These are phyloP conservation scores for Cairneyella variabilis DNA, from an alignment of 495 filamentous ascomycete species.

Conservation along the genomic window DNA sequence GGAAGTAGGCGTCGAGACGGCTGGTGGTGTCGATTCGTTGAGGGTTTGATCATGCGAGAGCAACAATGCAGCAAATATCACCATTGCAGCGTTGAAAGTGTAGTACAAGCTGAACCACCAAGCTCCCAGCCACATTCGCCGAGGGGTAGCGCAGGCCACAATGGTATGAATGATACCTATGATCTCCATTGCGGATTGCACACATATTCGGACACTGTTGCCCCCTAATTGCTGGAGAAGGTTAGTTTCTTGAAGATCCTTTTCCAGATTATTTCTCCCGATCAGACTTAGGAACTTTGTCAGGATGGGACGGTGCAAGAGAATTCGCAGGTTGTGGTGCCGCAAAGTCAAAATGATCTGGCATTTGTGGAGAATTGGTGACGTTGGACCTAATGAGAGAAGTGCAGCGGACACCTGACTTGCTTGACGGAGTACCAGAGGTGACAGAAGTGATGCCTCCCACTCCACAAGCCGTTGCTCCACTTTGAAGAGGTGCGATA, in stretches of 20 bases:
- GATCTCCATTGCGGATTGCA: slow-evolving; percentile 29
- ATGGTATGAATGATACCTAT: slow-evolving; percentile 27
- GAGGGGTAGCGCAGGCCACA: slow-evolving; percentile 18
- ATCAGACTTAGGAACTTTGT: slow-evolving; percentile 27
- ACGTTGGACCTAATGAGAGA: not conserved
- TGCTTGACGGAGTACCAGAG: not conserved
- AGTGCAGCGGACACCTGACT: not conserved
- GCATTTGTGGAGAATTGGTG: slow-evolving; percentile 13
- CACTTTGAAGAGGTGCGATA: not conserved
- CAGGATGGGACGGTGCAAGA: slow-evolving; percentile 34
- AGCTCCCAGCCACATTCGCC: slow-evolving; percentile 27
- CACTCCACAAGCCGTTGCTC: slow-evolving; percentile 17
- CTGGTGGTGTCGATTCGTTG: not conserved
- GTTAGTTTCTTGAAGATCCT: slow-evolving; percentile 20
- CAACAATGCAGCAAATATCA: slow-evolving; percentile 27
- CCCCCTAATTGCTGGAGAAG: slow-evolving; percentile 29
- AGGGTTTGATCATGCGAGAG: slow-evolving; percentile 18
- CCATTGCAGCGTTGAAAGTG: slow-evolving; percentile 31
- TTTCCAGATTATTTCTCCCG: slow-evolving; percentile 7
- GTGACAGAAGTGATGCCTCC: slow-evolving; percentile 2
- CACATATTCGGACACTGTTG: slow-evolving; percentile 31
- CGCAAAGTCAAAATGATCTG: slow-evolving; percentile 31
- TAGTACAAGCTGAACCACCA: slow-evolving; percentile 38
- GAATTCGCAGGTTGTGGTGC: slow-evolving; percentile 29
- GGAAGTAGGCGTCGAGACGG: not conserved